phyloP scores from a whole-genome alignment of 1,284 basidiomycete species.

The Sanguinoderma infundibulare region DNA sequence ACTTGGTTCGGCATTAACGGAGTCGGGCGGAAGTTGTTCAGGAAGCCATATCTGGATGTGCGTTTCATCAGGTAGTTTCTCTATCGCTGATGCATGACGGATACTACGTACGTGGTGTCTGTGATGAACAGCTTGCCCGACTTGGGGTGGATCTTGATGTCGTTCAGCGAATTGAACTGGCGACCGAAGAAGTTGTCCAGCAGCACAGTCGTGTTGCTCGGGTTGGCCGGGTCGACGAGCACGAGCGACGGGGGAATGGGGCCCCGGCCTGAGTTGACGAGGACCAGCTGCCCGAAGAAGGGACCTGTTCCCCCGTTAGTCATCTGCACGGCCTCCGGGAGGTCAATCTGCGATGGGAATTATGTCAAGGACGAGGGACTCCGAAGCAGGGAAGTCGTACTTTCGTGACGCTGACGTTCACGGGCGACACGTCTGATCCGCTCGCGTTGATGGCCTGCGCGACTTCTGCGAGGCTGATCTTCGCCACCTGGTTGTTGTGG shows the following conservation, averaged over 20 bases:
- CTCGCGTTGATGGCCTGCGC: conserved; percentile 28
- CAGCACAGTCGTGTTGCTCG: conserved; percentile 43
- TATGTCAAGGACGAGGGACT: conserved; percentile 30
- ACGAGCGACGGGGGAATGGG: conserved; percentile 64
- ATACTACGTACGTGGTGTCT: not conserved
- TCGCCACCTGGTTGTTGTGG: conserved; percentile 47
- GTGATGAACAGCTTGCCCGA: conserved; percentile 42
- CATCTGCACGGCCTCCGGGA: conserved; percentile 61
- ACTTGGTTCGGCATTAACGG: conserved; percentile 75
- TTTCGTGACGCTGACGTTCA: conserved; percentile 60
- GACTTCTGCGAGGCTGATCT: conserved; percentile 42
- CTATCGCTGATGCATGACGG: no score
- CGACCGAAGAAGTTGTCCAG: conserved; percentile 60
- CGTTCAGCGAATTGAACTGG: conserved; percentile 73
- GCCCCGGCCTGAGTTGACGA: conserved; percentile 73
- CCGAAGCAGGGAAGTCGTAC: conserved; percentile 47
- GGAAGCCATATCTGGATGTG: conserved; percentile 58
- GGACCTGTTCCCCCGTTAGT: conserved; percentile 80
- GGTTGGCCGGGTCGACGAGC: conserved; percentile 65
- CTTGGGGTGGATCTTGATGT: conserved; percentile 58
- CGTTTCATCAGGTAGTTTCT: not conserved
- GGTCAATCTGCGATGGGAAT: conserved; percentile 38
- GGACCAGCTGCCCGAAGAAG: conserved; percentile 63
- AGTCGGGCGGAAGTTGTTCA: conserved; percentile 66
- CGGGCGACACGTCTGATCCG: conserved; percentile 38